These are phyloP conservation scores for Backusella circina DNA, from an alignment of 192 early-diverging fungal genomes.

Conservation along the genomic window DNA sequence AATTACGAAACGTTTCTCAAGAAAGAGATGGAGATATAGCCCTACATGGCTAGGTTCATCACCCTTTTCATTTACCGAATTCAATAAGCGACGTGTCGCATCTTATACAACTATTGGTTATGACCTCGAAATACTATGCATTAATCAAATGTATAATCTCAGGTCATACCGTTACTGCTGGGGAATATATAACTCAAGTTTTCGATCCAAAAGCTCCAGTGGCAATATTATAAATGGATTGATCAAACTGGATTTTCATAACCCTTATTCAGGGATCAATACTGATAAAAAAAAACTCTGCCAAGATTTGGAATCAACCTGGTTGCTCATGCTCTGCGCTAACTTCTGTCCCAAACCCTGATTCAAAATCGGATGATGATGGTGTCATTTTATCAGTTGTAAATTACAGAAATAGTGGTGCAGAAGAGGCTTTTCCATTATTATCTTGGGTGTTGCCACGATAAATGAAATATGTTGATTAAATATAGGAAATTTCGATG, in stretches of 20 bases:
- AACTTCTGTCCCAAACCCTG: constrained; percentile 23
- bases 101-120: too few relatives aligned
- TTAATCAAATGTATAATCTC: too few relatives aligned
- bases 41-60: too few relatives aligned
- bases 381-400: constrained; percentile 30
- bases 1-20: too few relatives aligned
- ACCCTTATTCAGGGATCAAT: background rate
- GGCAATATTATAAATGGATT: too few relatives aligned
- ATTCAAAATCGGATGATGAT: constrained; percentile 28
- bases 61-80: too few relatives aligned
- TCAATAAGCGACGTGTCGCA: too few relatives aligned
- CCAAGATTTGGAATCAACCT: constrained; percentile 30
- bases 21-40: too few relatives aligned
- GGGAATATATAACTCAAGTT: too few relatives aligned
- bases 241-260: constrained; percentile 30
- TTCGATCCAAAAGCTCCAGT: too few relatives aligned
- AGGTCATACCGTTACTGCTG: too few relatives aligned
- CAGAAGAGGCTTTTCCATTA: constrained; percentile 15
- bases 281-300: constrained; percentile 9
- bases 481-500: background rate
- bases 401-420: constrained; percentile 2
- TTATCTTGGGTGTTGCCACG: constrained; percentile 25
- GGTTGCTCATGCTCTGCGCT: constrained; percentile 32
- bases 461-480: constrained; percentile 24
- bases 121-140: too few relatives aligned